Evolutionary conservation across 257 asterid genomes (phyloP), one percentile per base, ranked within the genome.

Genomic region (Solanum gracilifrons): DNA sequence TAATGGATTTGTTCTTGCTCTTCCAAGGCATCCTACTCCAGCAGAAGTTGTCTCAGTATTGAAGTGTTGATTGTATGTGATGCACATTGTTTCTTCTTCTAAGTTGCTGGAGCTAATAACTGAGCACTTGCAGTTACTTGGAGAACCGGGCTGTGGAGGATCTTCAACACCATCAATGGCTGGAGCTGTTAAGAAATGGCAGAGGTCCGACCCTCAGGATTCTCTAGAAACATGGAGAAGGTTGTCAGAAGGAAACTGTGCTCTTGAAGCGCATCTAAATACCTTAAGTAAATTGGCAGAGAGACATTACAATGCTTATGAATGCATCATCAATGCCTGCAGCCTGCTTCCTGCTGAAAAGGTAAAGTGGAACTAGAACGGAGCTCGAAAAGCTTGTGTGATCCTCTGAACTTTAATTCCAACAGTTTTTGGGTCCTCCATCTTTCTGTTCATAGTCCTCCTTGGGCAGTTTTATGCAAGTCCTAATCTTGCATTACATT

Each of bases 61-160:
- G 35, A 55, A 85, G 41, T 83, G 23, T 87, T 85, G 16, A 43
- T 74, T 86, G 9, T 71, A 66, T 88, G 55, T 79, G 31, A 43
- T 62, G 86, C 80, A 41, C 43, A 35, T 8, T 46, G 89, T 83
- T 82, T 89, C 76, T 83, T 87, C 89, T 85, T 69, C 87, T 25
- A 25, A 84, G 88, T 88, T 88, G 88, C 71, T 31, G 85, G 36
- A 82, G 62, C 36, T 82, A 87, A 39, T 64, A 32, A 71, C 84
- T 87, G 87, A 86, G 86, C 83, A 75, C 39, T 55, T 93, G 93
- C 92, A 97, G 99, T 87, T 96, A 90, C 95, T 97, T 86, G 99
- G 99, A 90, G 99, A 97, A 92, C 99, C 99, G 48, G 99, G 99
- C 92, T 80, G 91, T 79, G 99, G 99, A 86, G 99, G 99, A 89